Percentiles rank a stretch among this genome's conserved stretches.
Conservation (phyloP, 352 stramenopile species). For the Phytophthora crassamura region DNA sequence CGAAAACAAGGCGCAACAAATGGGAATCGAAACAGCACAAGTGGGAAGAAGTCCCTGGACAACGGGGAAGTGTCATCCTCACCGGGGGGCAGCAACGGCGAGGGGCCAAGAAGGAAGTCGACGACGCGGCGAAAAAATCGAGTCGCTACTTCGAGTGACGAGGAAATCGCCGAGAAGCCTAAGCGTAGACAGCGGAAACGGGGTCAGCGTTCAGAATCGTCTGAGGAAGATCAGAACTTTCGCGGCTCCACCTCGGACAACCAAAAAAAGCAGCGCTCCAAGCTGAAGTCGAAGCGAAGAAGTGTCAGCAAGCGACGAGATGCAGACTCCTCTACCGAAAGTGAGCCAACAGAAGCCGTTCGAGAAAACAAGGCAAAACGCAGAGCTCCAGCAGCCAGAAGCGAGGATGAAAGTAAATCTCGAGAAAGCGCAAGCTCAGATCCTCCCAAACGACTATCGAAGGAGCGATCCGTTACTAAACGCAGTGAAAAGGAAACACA, state of each 20-base stretch:
- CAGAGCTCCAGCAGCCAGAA: not conserved
- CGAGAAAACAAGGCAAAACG: slow-evolving; percentile 16
- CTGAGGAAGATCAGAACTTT: not conserved
- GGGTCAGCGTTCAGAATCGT: slow-evolving; percentile 20
- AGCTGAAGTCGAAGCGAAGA: slow-evolving; percentile 10
- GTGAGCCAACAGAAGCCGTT: slow-evolving; percentile 13
- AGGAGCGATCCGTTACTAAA: not conserved
- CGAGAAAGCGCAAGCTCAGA: slow-evolving; percentile 12
- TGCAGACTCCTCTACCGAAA: slow-evolving; percentile 29
- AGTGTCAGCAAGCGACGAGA: not conserved
- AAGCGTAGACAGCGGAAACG: slow-evolving; percentile 2
- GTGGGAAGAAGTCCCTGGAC: slow-evolving; percentile 5
- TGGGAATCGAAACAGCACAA: slow-evolving; percentile 6
- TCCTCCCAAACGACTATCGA: slow-evolving; percentile 1
- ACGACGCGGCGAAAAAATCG: slow-evolving; percentile 11
- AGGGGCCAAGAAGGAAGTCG: slow-evolving; percentile 3
- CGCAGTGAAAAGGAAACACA: slow-evolving; percentile 3
- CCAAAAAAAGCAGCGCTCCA: slow-evolving; percentile 1
- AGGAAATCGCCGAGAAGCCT: slow-evolving; percentile 6
- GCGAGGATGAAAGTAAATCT: slow-evolving; percentile 27
- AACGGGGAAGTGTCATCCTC: slow-evolving; percentile 15
- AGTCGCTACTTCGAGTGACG: slow-evolving; percentile 27
- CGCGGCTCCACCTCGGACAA: slow-evolving; percentile 21
- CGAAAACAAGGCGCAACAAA: slow-evolving; percentile 50
- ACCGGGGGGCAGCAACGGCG: slow-evolving; percentile 19